These are phyloP conservation scores for Phytophthora pluvialis DNA, from an alignment of 352 stramenopile genomes.

Conservation along the genomic window DNA sequence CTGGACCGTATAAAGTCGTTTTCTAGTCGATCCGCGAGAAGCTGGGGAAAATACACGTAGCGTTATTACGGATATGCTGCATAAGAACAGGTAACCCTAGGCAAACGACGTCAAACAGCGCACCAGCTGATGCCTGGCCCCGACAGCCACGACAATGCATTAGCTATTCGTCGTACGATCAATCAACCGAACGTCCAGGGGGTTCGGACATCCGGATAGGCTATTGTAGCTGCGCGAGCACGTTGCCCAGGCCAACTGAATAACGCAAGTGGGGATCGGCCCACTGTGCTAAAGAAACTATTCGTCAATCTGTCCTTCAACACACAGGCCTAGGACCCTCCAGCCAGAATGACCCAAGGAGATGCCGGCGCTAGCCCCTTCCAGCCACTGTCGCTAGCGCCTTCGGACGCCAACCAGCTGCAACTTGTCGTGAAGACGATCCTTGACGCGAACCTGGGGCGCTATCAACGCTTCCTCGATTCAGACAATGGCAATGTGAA, in stretches of 20 bases:
- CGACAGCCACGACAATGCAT: background rate
- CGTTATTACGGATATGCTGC: background rate
- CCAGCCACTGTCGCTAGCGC: conserved; percentile 21
- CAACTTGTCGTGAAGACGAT: conserved; percentile 28
- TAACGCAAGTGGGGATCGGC: background rate
- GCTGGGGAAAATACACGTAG: too few relatives aligned
- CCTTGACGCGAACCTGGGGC: conserved; percentile 31
- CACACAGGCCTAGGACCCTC: background rate
- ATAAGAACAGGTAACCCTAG: background rate
- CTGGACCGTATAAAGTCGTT: too few relatives aligned
- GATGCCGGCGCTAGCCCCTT: conserved; percentile 31
- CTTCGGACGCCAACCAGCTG: conserved; percentile 25
- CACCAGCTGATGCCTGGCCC: background rate
- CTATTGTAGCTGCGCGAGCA: background rate
- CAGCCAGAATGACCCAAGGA: conserved; percentile 8
- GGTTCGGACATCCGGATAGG: background rate
- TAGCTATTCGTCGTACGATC: background rate
- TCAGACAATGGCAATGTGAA: conserved; percentile 17
- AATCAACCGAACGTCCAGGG: background rate
- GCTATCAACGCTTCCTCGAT: conserved; percentile 37
- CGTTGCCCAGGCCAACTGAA: too few relatives aligned
- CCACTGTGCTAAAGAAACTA: background rate
- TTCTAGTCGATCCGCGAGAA: too few relatives aligned
- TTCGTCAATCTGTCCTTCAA: background rate
- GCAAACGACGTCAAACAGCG: too few relatives aligned